These are phyloP conservation scores for Trypanosoma lewisi DNA, from an alignment of 208 protist genomes.

Conservation along the genomic window DNA sequence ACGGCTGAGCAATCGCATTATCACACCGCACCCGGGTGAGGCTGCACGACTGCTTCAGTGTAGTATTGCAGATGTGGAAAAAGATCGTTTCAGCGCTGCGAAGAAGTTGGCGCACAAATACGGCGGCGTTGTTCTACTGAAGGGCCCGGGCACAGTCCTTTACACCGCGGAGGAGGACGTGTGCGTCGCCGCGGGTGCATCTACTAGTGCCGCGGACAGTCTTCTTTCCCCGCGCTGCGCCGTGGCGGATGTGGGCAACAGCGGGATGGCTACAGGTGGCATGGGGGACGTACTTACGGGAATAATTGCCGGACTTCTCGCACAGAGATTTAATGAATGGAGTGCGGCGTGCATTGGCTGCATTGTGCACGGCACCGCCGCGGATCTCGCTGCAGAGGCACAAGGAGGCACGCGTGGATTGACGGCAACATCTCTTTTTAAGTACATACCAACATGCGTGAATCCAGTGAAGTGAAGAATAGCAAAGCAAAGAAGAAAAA, in stretches of 20 bases:
- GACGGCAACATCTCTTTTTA: conserved; percentile 61
- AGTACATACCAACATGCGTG: conserved; percentile 34
- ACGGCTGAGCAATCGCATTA: conserved; percentile 31
- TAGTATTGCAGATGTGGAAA: conserved; percentile 59
- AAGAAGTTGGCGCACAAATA: conserved; percentile 37
- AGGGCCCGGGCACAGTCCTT: conserved; percentile 74
- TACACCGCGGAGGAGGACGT: conserved; percentile 25
- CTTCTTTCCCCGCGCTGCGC: conserved; percentile 22
- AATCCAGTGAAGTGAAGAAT: conserved; percentile 33
- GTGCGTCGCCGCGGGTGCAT: not conserved
- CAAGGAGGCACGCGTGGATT: conserved; percentile 54
- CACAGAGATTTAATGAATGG: conserved; percentile 28
- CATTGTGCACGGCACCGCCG: conserved; percentile 64
- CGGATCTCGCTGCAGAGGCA: conserved; percentile 46
- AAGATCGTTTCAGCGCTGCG: conserved; percentile 55
- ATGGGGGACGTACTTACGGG: conserved; percentile 86
- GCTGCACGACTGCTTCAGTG: conserved; percentile 63
- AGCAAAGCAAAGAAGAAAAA: not conserved
- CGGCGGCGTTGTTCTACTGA: conserved; percentile 66
- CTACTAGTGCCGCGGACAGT: not conserved
- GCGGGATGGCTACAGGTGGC: conserved; percentile 82
- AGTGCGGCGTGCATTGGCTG: conserved; percentile 46
- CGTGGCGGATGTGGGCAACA: conserved; percentile 79
- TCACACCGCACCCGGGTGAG: conserved; percentile 84
- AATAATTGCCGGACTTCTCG: conserved; percentile 49